Conservation (phyloP, 75 land plant genomes). For the Ceratopteris richardii region DNA sequence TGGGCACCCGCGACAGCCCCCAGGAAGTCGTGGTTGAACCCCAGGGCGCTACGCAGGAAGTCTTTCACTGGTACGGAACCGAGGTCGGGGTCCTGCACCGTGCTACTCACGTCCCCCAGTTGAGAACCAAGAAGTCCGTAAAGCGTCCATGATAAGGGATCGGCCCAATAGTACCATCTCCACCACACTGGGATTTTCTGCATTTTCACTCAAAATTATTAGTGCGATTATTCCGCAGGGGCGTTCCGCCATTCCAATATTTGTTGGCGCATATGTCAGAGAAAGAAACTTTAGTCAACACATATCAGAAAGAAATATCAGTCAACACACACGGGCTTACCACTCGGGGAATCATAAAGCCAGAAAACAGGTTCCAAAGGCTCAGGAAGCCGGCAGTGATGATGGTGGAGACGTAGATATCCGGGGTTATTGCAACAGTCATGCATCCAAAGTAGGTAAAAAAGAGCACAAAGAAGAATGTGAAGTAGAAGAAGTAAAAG, state of each 20-base stretch:
- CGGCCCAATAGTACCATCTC: slow-evolving; percentile 67
- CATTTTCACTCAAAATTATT: slow-evolving; percentile 2
- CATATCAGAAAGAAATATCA: too few relatives aligned
- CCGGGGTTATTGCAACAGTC: slow-evolving; percentile 65
- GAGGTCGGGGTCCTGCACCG: slow-evolving; percentile 4
- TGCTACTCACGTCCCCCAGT: slow-evolving; percentile 20
- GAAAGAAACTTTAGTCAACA: too few relatives aligned
- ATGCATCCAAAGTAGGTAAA: slow-evolving; percentile 75
- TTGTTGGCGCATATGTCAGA: too few relatives aligned
- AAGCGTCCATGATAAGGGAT: too few relatives aligned
- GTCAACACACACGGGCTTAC: slow-evolving; percentile 22
- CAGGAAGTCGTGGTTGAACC: slow-evolving; percentile 51
- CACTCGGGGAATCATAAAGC: slow-evolving; percentile 61
- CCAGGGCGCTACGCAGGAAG: slow-evolving; percentile 41
- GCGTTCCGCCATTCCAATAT: too few relatives aligned
- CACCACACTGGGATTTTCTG: slow-evolving; percentile 65
- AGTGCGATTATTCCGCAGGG: too few relatives aligned
- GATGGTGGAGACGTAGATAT: slow-evolving; percentile 49
- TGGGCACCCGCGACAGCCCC: slow-evolving; percentile 39
- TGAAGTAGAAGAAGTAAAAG: slow-evolving; percentile 49
- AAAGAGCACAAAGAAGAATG: slow-evolving; percentile 50
- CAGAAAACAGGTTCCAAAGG: slow-evolving; percentile 77
- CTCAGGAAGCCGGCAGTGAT: slow-evolving; percentile 45
- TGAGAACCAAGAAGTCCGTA: slow-evolving; percentile 43
- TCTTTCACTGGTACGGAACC: slow-evolving; percentile 11